Conservation (phyloP, 495 filamentous ascomycete species). For the Trichoderma asperelloides region DNA sequence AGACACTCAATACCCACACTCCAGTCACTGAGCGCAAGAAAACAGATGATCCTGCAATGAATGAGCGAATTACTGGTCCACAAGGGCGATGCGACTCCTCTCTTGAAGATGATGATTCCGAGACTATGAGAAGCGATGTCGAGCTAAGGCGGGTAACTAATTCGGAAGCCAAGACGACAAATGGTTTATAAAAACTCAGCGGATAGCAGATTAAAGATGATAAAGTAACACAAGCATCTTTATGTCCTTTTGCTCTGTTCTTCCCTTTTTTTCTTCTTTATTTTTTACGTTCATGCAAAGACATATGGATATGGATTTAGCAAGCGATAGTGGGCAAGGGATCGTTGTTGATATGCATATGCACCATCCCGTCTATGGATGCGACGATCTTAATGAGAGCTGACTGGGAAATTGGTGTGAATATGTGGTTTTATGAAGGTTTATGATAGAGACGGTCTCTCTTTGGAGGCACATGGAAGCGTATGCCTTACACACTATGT, state of each 20-base stretch:
- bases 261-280: not conserved
- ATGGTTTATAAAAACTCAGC: not conserved
- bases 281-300: no score
- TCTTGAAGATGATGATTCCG: not conserved
- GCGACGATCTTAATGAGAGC: not conserved
- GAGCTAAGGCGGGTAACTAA: not conserved
- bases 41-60: not conserved
- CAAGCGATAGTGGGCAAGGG: not conserved
- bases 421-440: not conserved
- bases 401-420: not conserved
- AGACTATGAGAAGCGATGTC: not conserved
- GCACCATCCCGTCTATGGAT: not conserved
- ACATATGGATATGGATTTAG: not conserved
- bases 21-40: not conserved
- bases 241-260: not conserved
- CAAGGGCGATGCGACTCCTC: not conserved
- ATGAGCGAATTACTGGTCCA: not conserved
- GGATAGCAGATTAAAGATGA: not conserved
- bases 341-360: not conserved
- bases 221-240: not conserved
- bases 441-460: not conserved
- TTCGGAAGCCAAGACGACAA: not conserved
- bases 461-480: not conserved
- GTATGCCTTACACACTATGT: not conserved
- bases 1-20: not conserved